Conservation (phyloP, 2,329 filamentous ascomycete genomes). For the Sporothrix dimorphospora region DNA sequence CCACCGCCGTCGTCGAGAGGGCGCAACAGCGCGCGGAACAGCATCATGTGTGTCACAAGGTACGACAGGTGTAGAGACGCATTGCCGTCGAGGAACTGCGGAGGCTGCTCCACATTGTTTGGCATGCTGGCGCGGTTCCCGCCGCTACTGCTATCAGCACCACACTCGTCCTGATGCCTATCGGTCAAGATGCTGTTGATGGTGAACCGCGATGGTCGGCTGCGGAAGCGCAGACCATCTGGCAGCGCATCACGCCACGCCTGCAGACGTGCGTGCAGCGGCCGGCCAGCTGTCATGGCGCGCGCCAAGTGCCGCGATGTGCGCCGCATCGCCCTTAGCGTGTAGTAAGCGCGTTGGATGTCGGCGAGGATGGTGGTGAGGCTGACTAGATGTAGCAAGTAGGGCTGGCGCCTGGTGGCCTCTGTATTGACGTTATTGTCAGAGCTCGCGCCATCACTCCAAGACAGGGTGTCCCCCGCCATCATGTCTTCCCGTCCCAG, state of each 20-base stretch:
- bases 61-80: constrained; percentile 41
- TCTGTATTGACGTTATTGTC: not conserved
- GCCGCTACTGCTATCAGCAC: not conserved
- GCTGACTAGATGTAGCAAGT: constrained; percentile 39
- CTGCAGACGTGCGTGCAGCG: constrained; percentile 38
- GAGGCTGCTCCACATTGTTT: not conserved
- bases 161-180: not conserved
- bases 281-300: constrained; percentile 39
- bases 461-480: constrained; percentile 33
- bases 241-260: constrained; percentile 41
- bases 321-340: constrained; percentile 38
- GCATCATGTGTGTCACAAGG: constrained; percentile 42
- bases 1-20: constrained; percentile 37
- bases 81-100: constrained; percentile 38
- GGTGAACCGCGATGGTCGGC: not conserved
- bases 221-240: constrained; percentile 6
- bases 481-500: constrained; percentile 36
- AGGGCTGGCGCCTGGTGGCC: constrained; percentile 24
- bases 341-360: constrained; percentile 41
- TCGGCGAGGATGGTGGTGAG: constrained; percentile 41
- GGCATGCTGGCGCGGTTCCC: not conserved
- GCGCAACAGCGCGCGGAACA: constrained; percentile 41
- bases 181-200: not conserved
- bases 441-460: too few species aligned
- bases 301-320: constrained; percentile 39